These are phyloP conservation scores for Cladosporium oxysporum DNA, from an alignment of 2,329 filamentous ascomycete genomes.

Conservation along the genomic window DNA sequence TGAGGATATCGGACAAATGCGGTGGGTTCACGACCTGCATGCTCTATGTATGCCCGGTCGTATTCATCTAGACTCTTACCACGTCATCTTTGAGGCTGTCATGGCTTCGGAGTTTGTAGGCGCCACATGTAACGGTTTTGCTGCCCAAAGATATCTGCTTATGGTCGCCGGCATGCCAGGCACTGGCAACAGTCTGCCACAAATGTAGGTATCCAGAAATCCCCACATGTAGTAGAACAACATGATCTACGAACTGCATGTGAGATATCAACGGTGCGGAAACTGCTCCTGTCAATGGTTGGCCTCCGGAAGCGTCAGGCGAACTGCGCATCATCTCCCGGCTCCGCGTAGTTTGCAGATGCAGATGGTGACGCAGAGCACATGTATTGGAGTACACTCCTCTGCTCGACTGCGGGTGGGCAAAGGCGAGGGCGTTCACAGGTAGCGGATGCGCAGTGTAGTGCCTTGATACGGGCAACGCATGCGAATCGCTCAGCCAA, in stretches of 20 bases:
- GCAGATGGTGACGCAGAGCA: slow-evolving; percentile 9
- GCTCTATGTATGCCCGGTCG: background rate
- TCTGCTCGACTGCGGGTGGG: background rate
- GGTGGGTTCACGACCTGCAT: background rate
- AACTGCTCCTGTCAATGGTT: background rate
- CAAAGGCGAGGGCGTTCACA: background rate
- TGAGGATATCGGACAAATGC: background rate
- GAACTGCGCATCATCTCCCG: background rate
- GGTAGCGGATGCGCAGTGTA: background rate
- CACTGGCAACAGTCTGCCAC: background rate
- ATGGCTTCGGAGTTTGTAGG: background rate
- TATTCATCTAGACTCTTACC: background rate
- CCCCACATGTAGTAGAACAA: background rate
- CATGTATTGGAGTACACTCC: background rate
- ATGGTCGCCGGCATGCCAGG: background rate
- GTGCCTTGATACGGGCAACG: background rate
- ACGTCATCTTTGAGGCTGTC: background rate
- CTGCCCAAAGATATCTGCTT: background rate
- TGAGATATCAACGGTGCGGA: background rate
- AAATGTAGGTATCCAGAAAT: background rate
- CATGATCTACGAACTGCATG: background rate
- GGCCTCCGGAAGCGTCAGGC: background rate
- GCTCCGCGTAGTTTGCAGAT: background rate
- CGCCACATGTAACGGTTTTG: background rate
- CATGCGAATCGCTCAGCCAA: background rate